A percentile compares a stretch with the other conserved stretches of the same genome.
These are phyloP conservation scores for Mastigamoeba balamuthi DNA, from an alignment of 78 protist species.

Conservation along the genomic window DNA sequence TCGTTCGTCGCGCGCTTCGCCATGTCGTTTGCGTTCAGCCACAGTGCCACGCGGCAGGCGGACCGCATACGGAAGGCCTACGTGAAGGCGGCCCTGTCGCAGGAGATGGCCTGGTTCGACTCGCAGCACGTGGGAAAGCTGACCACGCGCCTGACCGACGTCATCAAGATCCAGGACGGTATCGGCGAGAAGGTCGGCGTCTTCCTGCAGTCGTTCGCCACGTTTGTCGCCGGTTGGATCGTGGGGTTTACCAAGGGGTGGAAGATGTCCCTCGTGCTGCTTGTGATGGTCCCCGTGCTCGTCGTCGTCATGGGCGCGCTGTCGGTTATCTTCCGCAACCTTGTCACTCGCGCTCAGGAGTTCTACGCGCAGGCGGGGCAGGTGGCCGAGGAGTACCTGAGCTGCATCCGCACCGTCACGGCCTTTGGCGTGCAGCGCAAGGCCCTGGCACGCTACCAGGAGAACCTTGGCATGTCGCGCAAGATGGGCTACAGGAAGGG, in stretches of 20 bases:
- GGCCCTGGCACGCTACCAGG: not conserved
- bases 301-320: too few relatives aligned
- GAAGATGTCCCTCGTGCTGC: conserved; percentile 52
- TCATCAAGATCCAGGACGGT: conserved; percentile 33
- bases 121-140: conserved; percentile 21
- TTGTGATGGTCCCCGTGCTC: conserved; percentile 36
- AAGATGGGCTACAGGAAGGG: conserved; percentile 19
- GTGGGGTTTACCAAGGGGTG: conserved; percentile 54
- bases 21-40: not conserved
- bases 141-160: conserved; percentile 10
- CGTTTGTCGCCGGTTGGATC: conserved; percentile 46
- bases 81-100: conserved; percentile 25
- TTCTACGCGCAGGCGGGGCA: conserved; percentile 49
- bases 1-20: not conserved
- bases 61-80: not conserved
- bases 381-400: conserved; percentile 47
- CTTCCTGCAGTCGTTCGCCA: conserved; percentile 21
- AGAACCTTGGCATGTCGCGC: conserved; percentile 3
- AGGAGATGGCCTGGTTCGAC: conserved; percentile 58
- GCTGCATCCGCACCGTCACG: conserved; percentile 37
- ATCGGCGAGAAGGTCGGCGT: conserved; percentile 58
- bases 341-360: too few relatives aligned
- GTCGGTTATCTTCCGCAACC: too few relatives aligned
- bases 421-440: not conserved
- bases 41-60: not conserved